Evolutionary conservation across 169 alveolate species (phyloP), one percentile per base, ranked within the genome.

Genomic region (Cryptosporidium felis): DNA sequence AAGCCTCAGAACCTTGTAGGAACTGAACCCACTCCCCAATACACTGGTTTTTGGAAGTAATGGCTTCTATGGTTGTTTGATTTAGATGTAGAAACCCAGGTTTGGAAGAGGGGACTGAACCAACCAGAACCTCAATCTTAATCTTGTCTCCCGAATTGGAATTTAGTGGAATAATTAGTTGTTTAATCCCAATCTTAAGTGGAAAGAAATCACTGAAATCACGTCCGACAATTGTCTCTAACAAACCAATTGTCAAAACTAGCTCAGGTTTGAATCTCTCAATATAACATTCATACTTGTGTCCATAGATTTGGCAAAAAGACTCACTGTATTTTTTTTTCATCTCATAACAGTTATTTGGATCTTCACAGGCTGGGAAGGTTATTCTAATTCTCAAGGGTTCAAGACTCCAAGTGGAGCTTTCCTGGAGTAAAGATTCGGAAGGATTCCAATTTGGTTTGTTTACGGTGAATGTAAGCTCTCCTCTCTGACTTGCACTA

Each of bases 381-480:
- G 85, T 74, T 38, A 74, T 53, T 34, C 67, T 74, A 53, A 74
- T n/a, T 74, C 44, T 49, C 42, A 74, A 14, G 16, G 85, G 81
- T 18, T 65, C 81, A 6, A 12, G 21, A 38, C 26, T 0, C 18
- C 51, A 36, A 28, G 38, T 45, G 59, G 21, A 23, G n/a, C 8
- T 2, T 9, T 10, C 12, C 16, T n/a, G n/a, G n/a, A n/a, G n/a
- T n/a, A n/a, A n/a, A n/a, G n/a, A n/a, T 30, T 3, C 23, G 16
- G 62, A 47, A 23, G 45, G 45, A 3, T 47, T 21, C 62, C 51
- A 18, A 14, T 65, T 53, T 5, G 23, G 26, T 9, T 62, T n/a
- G 21, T 53, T 44, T 5, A 49, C 30, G 1, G 45, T 40, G 28
- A 74, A 53, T 23, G 26, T 49, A 9, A 74, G 23, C 28, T 53